Evolutionary conservation across 495 filamentous ascomycete species (phyloP), one percentile per base, ranked within the genome.

Genomic region (Geopyxis carbonaria): DNA sequence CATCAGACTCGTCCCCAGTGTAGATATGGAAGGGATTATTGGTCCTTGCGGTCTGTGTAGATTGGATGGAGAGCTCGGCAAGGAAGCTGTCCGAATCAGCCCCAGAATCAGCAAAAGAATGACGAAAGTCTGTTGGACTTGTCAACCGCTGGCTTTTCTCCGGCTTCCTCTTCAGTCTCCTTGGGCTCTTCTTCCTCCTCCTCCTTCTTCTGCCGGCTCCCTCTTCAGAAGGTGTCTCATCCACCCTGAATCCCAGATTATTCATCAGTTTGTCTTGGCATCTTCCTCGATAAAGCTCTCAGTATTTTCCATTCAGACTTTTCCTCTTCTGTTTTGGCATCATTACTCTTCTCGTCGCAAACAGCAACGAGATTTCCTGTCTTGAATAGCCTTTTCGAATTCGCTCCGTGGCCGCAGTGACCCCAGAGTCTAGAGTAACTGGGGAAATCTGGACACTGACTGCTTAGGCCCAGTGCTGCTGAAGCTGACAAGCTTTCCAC

Each of bases 251-350:
- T 9, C 91, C 89, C 27, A 99, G 72, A 59, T 89, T 82, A 40
- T 85, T 78, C 5, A 84, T 66, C 34, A 95, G 72, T 47, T 76
- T 72, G 77, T 76, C 35, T 84, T 70, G 28, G 83, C 78, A 56
- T 85, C 80, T 6, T 72, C 71, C 5, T 84, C 73, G 27, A 84
- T 55, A 95, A 59, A n/a, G 83, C 80, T 58, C 87, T 73, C 43
- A 99, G 76, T 20, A 93, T 81, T 58, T 76, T 76, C 89, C 89
- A 99, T 57, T 95, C 87, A 10, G 78, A 76, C 65, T 81, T 93
- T 56, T 94, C 89, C 45, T 87, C 80, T 2, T 94, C 87, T 4
- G 71, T 80, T 43, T 68, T 72, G 13, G 86, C 79, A 35, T 70
- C 60, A 7, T 69, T 59, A 29, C 80, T 74, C 44, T 82, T 77